Base-by-base conservation (phyloP, 345 rosid species). In the Eutrema yunnanense region DNA sequence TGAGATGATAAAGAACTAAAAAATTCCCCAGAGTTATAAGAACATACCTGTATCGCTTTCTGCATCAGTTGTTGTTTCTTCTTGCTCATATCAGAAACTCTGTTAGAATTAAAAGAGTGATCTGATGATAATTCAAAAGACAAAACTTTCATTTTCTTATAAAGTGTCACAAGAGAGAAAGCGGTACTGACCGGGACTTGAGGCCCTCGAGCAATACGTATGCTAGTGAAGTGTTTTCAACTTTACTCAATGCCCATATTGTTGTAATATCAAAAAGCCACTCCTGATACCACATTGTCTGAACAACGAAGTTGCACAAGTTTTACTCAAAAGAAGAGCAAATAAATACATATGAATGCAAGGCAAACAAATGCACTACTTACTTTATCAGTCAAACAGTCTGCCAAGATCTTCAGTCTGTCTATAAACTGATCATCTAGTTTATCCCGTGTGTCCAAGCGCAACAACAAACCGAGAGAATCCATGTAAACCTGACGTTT, bases 241-340 rank as follows among this genome's bases (percentile, higher is more conserved):
- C 74, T 66, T 74, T 71, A 34, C 89, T 84, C 73, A 93, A 74
- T 38, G 92, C 97, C 97, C 97, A 87, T 44, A 85, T 65, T 76
- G 72, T 85, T 50, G 85, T 81, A 78, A 90, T 65, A 80, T 93
- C 92, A 53, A 90, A 80, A 71, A 84, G 92, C 94, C 89, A 93
- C 54, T 86, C 94, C 3, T 83, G 47, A 72, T 85, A 73, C 98
- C 98, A 90, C 75, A 71, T 71, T 44, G 60, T 80, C 98, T 93
- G 73, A 63, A 62, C 9, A 54, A 6, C 14, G 12, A 36, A 63
- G 14, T 53, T 29, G 37, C 56, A 2, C 37, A 68, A 52, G 29
- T 75, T 61, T 8, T 8, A 22, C 22, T 22, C 22, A 48, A 9
- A 40, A 42, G 10, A 3, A 22, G 16, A 60, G 16, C 9, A 33